Conservation (phyloP, 2,329 filamentous ascomycete species). For the Alternaria sp. region DNA sequence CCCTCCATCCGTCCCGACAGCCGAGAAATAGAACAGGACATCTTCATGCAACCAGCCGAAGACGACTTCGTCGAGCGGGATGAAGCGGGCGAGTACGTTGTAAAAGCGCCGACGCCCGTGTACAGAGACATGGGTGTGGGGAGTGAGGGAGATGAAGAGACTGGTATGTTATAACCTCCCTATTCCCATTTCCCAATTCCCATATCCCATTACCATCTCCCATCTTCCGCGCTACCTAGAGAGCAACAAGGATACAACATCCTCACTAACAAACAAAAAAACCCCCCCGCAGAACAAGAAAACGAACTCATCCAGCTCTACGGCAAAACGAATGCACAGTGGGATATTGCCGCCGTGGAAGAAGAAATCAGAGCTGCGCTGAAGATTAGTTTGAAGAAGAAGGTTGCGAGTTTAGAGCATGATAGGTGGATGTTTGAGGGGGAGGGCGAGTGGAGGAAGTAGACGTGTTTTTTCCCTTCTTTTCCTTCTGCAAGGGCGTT, state of each 20-base stretch:
- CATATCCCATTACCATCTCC: neutral
- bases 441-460: slow-evolving; percentile 54
- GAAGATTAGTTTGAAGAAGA: slow-evolving; percentile 73
- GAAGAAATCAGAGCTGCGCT: slow-evolving; percentile 58
- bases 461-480: neutral
- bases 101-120: slow-evolving; percentile 43
- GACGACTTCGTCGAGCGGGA: slow-evolving; percentile 61
- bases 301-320: slow-evolving; percentile 47
- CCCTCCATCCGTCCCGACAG: slow-evolving; percentile 34
- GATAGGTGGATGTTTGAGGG: slow-evolving; percentile 93
- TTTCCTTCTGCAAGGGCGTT: neutral
- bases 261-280: too few relatives aligned
- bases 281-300: slow-evolving; percentile 38
- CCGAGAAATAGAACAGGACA: slow-evolving; percentile 21
- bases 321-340: slow-evolving; percentile 42
- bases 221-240: too few relatives aligned
- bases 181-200: neutral
- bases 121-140: slow-evolving; percentile 38
- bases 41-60: slow-evolving; percentile 33
- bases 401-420: slow-evolving; percentile 76
- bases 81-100: slow-evolving; percentile 58
- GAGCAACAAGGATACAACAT: too few relatives aligned
- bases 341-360: slow-evolving; percentile 36
- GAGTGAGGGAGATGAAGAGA: slow-evolving; percentile 43
- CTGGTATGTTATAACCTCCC: slow-evolving; percentile 29